Conservation (phyloP, 2,329 filamentous ascomycete species). For the Parastagonospora nodorum region DNA sequence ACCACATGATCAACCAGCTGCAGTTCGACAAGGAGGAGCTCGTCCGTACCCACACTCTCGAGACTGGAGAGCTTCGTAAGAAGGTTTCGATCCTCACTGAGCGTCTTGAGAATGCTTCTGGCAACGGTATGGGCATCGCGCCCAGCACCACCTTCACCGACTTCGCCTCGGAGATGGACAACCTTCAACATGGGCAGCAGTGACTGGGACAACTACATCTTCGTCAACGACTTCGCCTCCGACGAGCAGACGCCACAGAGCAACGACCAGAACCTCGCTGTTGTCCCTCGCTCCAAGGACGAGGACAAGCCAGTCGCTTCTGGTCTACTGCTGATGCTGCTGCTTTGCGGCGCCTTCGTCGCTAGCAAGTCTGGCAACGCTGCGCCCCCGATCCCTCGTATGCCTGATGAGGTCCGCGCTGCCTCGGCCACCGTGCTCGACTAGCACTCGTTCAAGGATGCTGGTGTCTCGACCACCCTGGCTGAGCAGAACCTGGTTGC, state of each 20-base stretch:
- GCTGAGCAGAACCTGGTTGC: slow-evolving; percentile 55
- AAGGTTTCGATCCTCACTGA: slow-evolving; percentile 83
- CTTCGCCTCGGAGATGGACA: slow-evolving; percentile 81
- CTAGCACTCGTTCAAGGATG: slow-evolving; percentile 82
- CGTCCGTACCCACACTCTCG: slow-evolving; percentile 83
- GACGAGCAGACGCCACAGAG: slow-evolving; percentile 53
- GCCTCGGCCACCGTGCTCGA: slow-evolving; percentile 78
- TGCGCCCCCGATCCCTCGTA: slow-evolving; percentile 72
- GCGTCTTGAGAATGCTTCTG: slow-evolving; percentile 65
- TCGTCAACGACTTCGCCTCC: slow-evolving; percentile 73
- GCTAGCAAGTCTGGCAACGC: slow-evolving; percentile 80
- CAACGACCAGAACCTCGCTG: slow-evolving; percentile 46
- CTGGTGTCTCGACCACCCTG: slow-evolving; percentile 60
- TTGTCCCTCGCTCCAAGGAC: slow-evolving; percentile 51
- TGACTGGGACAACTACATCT: slow-evolving; percentile 81
- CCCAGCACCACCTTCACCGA: slow-evolving; percentile 68
- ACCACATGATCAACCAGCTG: slow-evolving; percentile 75
- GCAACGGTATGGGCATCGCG: slow-evolving; percentile 52
- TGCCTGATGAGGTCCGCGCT: slow-evolving; percentile 79
- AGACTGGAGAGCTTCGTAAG: slow-evolving; percentile 90
- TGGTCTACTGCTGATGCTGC: slow-evolving; percentile 88
- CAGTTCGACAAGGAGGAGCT: slow-evolving; percentile 90
- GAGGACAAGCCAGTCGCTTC: slow-evolving; percentile 71
- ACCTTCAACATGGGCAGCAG: slow-evolving; percentile 78
- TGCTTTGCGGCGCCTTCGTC: slow-evolving; percentile 95